Evolutionary conservation across 495 filamentous ascomycete species (phyloP).

Genomic region (Penicillium riverlandense): DNA sequence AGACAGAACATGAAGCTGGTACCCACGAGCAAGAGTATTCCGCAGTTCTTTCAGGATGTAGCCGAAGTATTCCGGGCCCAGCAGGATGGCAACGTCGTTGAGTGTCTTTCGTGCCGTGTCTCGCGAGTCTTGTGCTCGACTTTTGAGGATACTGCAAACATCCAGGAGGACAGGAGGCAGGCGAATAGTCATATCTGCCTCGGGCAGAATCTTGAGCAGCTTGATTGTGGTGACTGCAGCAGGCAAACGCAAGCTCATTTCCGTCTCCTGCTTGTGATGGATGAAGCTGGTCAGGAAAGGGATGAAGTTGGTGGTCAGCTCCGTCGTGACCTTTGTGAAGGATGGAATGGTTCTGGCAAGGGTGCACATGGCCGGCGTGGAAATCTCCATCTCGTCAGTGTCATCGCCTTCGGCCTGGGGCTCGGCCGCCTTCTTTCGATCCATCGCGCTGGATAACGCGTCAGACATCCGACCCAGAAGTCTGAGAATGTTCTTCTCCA

Average conservation of each 20-base stretch:
- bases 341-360: conserved; percentile 63
- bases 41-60: conserved; percentile 92
- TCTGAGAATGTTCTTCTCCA: conserved; percentile 77
- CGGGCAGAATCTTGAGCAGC: conserved; percentile 71
- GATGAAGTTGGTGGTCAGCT: conserved; percentile 67
- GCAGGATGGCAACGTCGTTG: conserved; percentile 66
- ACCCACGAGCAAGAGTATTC: conserved; percentile 70
- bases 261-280: conserved; percentile 87
- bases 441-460: conserved; percentile 52
- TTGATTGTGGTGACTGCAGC: conserved; percentile 83
- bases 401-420: conserved; percentile 29
- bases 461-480: conserved; percentile 77
- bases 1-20: conserved; percentile 91
- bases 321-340: conserved; percentile 60
- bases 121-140: conserved; percentile 77
- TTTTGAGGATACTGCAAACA: conserved; percentile 85
- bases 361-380: conserved; percentile 24
- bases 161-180: conserved; percentile 82
- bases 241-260: conserved; percentile 83
- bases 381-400: conserved; percentile 21
- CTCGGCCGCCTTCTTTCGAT: conserved; percentile 19
- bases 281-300: conserved; percentile 72
- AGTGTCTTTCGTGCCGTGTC: conserved; percentile 87
- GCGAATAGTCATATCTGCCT: conserved; percentile 58
- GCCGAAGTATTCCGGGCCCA: conserved; percentile 75